Evolutionary conservation across 805 yeast genomes (phyloP), one percentile per base, ranked within the genome.

Genomic region (Wickerhamiella musiphila): DNA sequence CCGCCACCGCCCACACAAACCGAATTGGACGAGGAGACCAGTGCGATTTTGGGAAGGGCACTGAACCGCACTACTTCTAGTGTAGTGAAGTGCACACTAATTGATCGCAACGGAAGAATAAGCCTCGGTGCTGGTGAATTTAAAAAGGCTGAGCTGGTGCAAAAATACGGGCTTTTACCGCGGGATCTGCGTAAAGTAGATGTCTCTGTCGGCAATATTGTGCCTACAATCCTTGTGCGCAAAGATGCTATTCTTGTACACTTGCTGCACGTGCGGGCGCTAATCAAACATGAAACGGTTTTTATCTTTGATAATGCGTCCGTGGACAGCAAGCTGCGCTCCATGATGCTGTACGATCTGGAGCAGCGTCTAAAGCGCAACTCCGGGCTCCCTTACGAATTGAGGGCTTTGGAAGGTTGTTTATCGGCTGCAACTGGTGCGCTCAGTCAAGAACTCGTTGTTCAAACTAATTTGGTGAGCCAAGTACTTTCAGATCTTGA

Each of bases 141-240:
- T 51, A 79, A 81, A 39, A 69, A 81, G 47, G 65, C 77, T 32
- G 73, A 72, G 33, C 66, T 86, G 37, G 61, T 86, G 7, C 61
- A 71, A 20, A 70, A 73, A 40, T 79, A 84, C 50, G 81, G 79
- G 9, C 53, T 86, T 17, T 69, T 78, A 36, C 94, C 96, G 0
- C 62, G 98, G 51, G 98, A 86, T 52, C 58, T 86, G 42, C 61
- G 98, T 14, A 86, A 84, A 48, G 74, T 86, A 33, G 96, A 86
- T 30, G 68, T 78, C 35, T 74, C 78, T 21, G 63, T 73, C 17
- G 63, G 76, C 34, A 93, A 82, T 52, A 79, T 86, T 14, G 84
- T 84, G 3, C 98, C 98, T 0, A 71, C 82, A 13, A 76, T 90
- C 28, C 73, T 84, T 37, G 82, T 83, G 15, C 65, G 95, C 37